phyloP scores from a whole-genome alignment of 164 flowering plant genomes.

The Malania oleifera region DNA sequence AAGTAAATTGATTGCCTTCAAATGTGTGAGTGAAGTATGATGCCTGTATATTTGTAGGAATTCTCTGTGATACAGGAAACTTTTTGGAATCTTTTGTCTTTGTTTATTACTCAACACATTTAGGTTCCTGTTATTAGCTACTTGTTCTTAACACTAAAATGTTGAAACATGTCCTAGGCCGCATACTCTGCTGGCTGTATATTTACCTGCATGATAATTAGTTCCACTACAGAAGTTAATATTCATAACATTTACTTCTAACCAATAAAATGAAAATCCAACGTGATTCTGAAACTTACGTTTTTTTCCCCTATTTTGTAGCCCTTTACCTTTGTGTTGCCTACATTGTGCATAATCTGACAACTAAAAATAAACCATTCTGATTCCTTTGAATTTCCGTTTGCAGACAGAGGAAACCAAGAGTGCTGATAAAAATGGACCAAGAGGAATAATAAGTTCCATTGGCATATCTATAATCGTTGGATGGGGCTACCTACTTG shows the following conservation, averaged over 20 bases:
- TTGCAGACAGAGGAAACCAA: constrained; percentile 93
- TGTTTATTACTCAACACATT: background rate
- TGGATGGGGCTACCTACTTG: constrained; percentile 80
- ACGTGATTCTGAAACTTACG: no score
- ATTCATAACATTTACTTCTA: no score
- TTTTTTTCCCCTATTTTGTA: background rate
- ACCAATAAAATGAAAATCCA: no score
- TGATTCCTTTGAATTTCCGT: constrained; percentile 7
- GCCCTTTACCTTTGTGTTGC: background rate
- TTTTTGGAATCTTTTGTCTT: background rate
- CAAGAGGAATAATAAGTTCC: constrained; percentile 84
- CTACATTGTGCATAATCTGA: background rate
- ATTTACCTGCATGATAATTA: no score
- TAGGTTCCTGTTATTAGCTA: background rate
- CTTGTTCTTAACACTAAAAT: background rate
- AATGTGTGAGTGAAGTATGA: background rate
- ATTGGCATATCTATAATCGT: constrained; percentile 82
- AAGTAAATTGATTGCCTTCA: background rate
- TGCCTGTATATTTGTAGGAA: background rate
- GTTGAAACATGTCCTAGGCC: background rate
- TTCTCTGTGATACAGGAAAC: background rate
- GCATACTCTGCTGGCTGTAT: no score
- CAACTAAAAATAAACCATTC: background rate
- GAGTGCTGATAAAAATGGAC: constrained; percentile 86
- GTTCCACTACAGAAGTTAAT: no score